phyloP scores from a whole-genome alignment of 805 yeast genomes.

The Candida nonsorbophila region DNA sequence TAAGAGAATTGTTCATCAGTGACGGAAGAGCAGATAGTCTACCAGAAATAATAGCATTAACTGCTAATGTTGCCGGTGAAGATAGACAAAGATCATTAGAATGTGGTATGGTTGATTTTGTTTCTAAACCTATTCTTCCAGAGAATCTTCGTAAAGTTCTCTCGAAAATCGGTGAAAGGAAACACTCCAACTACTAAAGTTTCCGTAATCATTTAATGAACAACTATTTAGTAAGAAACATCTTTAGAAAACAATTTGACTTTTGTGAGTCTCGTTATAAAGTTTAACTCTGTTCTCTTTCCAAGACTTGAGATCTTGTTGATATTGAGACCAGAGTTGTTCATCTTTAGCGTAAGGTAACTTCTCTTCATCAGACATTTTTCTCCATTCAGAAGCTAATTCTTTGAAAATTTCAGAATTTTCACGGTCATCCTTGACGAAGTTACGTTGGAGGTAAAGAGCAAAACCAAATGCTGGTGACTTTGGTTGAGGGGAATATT shows the following conservation, averaged over 20 bases:
- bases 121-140: slow-evolving; percentile 51
- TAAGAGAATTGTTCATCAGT: slow-evolving; percentile 22
- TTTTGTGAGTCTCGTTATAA: slow-evolving; percentile 8
- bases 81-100: slow-evolving; percentile 42
- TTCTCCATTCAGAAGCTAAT: slow-evolving; percentile 24
- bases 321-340: slow-evolving; percentile 14
- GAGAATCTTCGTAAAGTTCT: slow-evolving; percentile 35
- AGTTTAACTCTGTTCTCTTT: slow-evolving; percentile 16
- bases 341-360: slow-evolving; percentile 14
- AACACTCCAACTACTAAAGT: too few species aligned
- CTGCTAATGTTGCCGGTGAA: slow-evolving; percentile 52
- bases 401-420: slow-evolving; percentile 18
- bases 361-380: slow-evolving; percentile 24
- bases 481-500: slow-evolving; percentile 28
- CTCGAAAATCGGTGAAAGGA: slow-evolving; percentile 9
- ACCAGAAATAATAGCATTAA: slow-evolving; percentile 43
- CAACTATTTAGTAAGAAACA: neutral
- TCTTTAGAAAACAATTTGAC: neutral
- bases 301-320: slow-evolving; percentile 23
- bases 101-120: slow-evolving; percentile 50
- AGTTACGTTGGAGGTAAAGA: slow-evolving; percentile 22
- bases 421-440: slow-evolving; percentile 14
- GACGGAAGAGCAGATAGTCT: slow-evolving; percentile 11
- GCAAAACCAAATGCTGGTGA: slow-evolving; percentile 27
- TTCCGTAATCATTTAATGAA: too few species aligned